Base-by-base conservation (phyloP, 2,329 filamentous ascomycete genomes). In the Malbranchea cinnamomea region DNA sequence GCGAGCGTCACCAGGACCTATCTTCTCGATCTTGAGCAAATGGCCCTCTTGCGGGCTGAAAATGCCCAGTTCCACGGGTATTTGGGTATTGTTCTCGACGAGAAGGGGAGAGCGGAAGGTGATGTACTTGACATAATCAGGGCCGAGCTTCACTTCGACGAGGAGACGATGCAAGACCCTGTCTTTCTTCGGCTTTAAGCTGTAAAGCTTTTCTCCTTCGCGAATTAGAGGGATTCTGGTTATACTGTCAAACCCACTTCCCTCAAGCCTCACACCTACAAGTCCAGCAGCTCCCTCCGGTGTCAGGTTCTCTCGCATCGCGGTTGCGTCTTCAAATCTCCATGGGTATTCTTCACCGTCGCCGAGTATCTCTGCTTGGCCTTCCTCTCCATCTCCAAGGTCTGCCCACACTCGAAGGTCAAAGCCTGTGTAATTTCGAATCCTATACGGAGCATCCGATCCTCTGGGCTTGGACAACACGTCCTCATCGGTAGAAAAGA, bases 51-150 rank as follows among this genome's bases (percentile, higher is more conserved):
- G 72, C 0, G 74, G 74, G 50, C 87, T 89, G 48, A 82, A 94
- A 10, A 98, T 74, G 10, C 89, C 91, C 13, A 98, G 56, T 53
- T 98, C 89, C 9, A 98, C 75, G 0, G 89, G 87, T 24, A 98
- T 93, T 49, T 98, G 83, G 0, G 89, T 98, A 39, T 89, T 80
- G 54, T 98, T 98, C 50, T 98, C 89, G 5, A 98, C 74, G 0
- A 94, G 59, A 1, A 98, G 61, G 1, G 89, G 89, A 11, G 87
- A 95, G 15, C 89, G 73, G 46, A 98, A 75, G 1, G 85, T 98
- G 47, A 98, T 91, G 50, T 92, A 91, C 60, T 98, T 98, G 58
- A 98, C 81, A 46, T 95, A 95, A 60, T 98, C 87, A 1, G 72
- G 61, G n/a, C 84, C 89, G 14, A 98, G 67, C 31, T 72, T 82